Evolutionary conservation across 768 basidiomycete genomes (phyloP), one percentile per base, ranked within the genome.

Genomic region (Nevesoporus exiguus): DNA sequence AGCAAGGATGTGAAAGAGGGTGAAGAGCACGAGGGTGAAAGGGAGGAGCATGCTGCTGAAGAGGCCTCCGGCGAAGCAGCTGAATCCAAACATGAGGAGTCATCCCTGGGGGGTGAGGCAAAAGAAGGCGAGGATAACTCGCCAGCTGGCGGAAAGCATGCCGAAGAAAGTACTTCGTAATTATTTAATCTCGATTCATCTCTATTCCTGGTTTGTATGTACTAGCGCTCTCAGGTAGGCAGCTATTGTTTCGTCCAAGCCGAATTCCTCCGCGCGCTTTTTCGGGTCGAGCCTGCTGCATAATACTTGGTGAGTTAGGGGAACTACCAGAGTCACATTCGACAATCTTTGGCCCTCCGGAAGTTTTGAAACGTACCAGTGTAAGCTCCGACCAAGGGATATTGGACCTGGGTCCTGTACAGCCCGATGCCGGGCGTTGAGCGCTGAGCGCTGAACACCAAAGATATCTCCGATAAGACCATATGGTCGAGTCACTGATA

Each of bases 1-100:
- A 88, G 86, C 68, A 88, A 88, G 69, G 74, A 75, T 42, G 75
- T 76, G 3, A 75, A 72, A 55, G 74, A 73, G 21, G 73, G 58
- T 2, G 72, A 67, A 27, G 76, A 73, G 42, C 71, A 61, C 6
- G 66, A 71, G 21, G 68, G 56, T 15, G 73, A 70, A 40, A 67
- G 70, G n/a, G 67, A 68, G 17, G 49, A 66, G 51, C 31, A 64
- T 42, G 55, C 61, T n/a, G 68, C 62, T 40, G 68, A 66, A n/a
- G 71, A 69, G 52, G 61, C 54, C 21, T 54, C 58, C 3, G 61
- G 68, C 49, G 66, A 69, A 46, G 61, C 53, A 2, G 61, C 31
- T 27, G 68, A 57, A 34, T 62, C 60, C 40, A 67, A 61, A 47
- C 60, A 58, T 9, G 68, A 63, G 41, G 67, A 65, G 40, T 58